phyloP scores from a whole-genome alignment of 2,329 filamentous ascomycete species.

The Capronia coronata region DNA sequence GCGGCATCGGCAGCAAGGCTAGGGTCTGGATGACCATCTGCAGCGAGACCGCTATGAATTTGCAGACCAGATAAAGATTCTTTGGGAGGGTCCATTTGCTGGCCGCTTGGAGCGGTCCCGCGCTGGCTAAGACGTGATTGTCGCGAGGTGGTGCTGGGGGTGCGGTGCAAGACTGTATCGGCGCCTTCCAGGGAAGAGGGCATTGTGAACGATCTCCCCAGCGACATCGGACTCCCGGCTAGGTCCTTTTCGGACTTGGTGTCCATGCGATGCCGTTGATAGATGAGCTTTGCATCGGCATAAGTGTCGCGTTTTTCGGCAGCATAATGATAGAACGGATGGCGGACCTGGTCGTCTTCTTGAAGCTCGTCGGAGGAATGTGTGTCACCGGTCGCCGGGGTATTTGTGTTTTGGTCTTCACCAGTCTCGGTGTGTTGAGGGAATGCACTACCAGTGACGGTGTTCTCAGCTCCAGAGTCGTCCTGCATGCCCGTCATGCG shows the following conservation, averaged over 20 bases:
- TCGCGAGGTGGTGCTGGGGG: conserved; percentile 27
- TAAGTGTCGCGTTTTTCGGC: conserved; percentile 93
- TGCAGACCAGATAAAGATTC: conserved; percentile 24
- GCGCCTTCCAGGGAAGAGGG: conserved; percentile 21
- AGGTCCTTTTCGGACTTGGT: conserved; percentile 34
- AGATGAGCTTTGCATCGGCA: conserved; percentile 91
- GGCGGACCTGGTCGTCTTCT: conserved; percentile 21
- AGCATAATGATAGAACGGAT: conserved; percentile 82
- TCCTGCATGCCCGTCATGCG: conserved; percentile 18
- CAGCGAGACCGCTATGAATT: conserved; percentile 14
- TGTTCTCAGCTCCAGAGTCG: conserved; percentile 8
- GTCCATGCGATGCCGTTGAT: conserved; percentile 73
- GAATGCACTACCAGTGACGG: conserved; percentile 5
- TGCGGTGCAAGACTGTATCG: conserved; percentile 25
- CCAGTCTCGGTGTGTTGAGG: conserved; percentile 8
- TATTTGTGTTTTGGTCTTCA: conserved; percentile 10
- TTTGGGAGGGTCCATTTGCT: conserved; percentile 12
- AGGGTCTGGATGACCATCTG: conserved; percentile 12
- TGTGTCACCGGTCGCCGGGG: conserved; percentile 10
- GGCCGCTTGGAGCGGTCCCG: conserved; percentile 9
- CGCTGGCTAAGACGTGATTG: conserved; percentile 25
- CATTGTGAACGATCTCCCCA: conserved; percentile 31
- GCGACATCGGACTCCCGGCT: conserved; percentile 31
- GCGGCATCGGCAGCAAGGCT: conserved; percentile 43
- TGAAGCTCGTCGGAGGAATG: conserved; percentile 23